Evolutionary conservation across 805 yeast species (phyloP).

Genomic region (Yarrowia yakushimensis): DNA sequence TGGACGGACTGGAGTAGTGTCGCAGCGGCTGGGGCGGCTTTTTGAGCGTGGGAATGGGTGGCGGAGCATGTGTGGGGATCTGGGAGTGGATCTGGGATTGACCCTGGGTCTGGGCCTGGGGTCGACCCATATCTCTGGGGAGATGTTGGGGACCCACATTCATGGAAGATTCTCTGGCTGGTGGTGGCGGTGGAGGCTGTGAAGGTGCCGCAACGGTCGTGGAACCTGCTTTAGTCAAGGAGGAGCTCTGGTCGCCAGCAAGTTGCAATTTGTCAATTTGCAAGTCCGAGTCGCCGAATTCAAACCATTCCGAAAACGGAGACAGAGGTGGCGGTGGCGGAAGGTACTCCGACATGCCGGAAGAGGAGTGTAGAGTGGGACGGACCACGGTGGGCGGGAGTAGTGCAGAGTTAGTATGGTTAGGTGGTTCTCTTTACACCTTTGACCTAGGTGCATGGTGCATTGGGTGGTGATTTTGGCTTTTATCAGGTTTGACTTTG

Average conservation of each 20-base stretch:
- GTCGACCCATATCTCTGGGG: background rate
- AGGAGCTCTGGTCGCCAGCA: background rate
- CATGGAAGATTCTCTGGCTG: background rate
- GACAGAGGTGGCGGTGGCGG: slow-evolving; percentile 35
- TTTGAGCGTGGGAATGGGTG: background rate
- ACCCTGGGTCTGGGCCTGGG: background rate
- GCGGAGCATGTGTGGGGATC: background rate
- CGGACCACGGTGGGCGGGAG: background rate
- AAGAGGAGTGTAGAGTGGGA: background rate
- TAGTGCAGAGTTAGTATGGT: background rate
- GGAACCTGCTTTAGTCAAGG: background rate
- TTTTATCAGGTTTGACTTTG: background rate
- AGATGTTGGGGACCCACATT: background rate
- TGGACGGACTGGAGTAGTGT: background rate
- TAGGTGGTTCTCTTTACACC: background rate
- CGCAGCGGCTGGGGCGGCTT: background rate
- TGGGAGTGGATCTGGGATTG: background rate
- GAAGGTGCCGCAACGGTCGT: background rate
- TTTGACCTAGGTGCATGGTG: no score
- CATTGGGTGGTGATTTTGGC: background rate
- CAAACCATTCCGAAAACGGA: slow-evolving; percentile 32
- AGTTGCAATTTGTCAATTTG: slow-evolving; percentile 13
- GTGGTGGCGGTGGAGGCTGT: background rate
- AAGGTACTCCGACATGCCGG: slow-evolving; percentile 28
- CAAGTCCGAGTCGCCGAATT: slow-evolving; percentile 25